These are phyloP conservation scores for Scytalidium sp. DNA, from an alignment of 2,329 filamentous ascomycete genomes.

Conservation along the genomic window DNA sequence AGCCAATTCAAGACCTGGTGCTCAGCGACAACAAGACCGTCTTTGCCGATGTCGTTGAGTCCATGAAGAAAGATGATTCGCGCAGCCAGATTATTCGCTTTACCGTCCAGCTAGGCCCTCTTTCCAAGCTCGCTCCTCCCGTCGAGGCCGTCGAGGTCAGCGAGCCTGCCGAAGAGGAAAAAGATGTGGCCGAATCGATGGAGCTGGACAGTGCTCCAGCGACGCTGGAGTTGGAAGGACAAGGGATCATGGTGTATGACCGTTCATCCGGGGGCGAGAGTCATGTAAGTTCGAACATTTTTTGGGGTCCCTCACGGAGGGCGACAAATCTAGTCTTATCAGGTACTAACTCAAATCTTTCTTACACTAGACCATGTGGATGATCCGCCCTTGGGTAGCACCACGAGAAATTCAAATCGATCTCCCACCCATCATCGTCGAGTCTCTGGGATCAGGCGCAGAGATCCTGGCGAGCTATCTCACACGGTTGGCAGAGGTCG, in stretches of 20 bases:
- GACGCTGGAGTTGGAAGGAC: conserved; percentile 81
- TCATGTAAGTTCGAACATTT: conserved; percentile 88
- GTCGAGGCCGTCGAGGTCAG: conserved; percentile 27
- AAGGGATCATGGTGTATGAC: conserved; percentile 98
- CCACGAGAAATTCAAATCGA: conserved; percentile 95
- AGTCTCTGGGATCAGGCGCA: conserved; percentile 89
- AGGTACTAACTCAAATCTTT: conserved; percentile 23
- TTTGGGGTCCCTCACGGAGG: too few relatives aligned
- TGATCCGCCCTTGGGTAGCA: conserved; percentile 87
- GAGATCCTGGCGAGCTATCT: conserved; percentile 94
- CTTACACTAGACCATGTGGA: conserved; percentile 87
- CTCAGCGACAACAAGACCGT: conserved; percentile 72
- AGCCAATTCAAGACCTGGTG: conserved; percentile 76
- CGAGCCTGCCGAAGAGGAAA: conserved; percentile 15
- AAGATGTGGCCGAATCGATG: conserved; percentile 31
- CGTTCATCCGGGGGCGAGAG: conserved; percentile 80
- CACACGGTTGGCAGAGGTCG: conserved; percentile 81
- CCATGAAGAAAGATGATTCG: conserved; percentile 89
- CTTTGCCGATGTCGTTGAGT: conserved; percentile 81
- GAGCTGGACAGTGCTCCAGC: conserved; percentile 42
- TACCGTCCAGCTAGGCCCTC: conserved; percentile 64
- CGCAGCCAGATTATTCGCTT: conserved; percentile 89
- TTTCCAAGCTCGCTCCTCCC: conserved; percentile 58
- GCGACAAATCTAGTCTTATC: not conserved
- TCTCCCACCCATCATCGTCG: conserved; percentile 82